phyloP scores from a whole-genome alignment of 257 asterid species.

The Phtheirospermum japonicum region DNA sequence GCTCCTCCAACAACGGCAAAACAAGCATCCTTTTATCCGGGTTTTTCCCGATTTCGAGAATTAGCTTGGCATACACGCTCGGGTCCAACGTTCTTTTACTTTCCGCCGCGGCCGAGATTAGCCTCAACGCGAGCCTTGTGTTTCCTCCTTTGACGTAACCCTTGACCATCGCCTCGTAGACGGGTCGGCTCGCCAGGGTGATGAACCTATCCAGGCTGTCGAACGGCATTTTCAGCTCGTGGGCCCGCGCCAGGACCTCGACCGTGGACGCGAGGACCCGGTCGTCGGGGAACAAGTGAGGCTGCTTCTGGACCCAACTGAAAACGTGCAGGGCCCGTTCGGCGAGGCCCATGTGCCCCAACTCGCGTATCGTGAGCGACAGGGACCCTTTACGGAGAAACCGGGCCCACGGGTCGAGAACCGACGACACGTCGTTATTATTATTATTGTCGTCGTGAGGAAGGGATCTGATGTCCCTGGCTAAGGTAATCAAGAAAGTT shows the following conservation, averaged over 20 bases:
- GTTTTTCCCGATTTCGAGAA: slow-evolving; percentile 58
- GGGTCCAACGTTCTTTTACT: slow-evolving; percentile 50
- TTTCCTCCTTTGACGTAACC: slow-evolving; percentile 75
- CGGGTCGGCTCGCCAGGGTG: slow-evolving; percentile 52
- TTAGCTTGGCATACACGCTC: slow-evolving; percentile 63
- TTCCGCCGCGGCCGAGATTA: slow-evolving; percentile 51
- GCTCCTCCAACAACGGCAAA: slow-evolving; percentile 61
- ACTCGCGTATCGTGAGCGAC: slow-evolving; percentile 66
- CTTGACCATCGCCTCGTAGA: slow-evolving; percentile 67
- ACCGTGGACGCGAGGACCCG: slow-evolving; percentile 79
- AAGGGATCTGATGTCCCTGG: slow-evolving; percentile 63
- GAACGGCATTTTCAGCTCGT: slow-evolving; percentile 63
- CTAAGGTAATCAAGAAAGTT: slow-evolving; percentile 70
- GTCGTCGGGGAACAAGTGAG: slow-evolving; percentile 76
- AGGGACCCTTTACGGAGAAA: slow-evolving; percentile 80
- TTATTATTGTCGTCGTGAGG: slow-evolving; percentile 33
- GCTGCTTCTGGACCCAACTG: slow-evolving; percentile 71
- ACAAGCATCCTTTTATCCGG: slow-evolving; percentile 50
- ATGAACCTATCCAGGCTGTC: slow-evolving; percentile 43
- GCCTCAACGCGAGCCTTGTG: slow-evolving; percentile 57
- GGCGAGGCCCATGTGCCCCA: slow-evolving; percentile 78
- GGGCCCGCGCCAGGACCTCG: slow-evolving; percentile 67
- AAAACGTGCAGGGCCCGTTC: slow-evolving; percentile 63
- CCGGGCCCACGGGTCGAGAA: slow-evolving; percentile 55
- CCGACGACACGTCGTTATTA: slow-evolving; percentile 40